Percentiles rank a stretch among this genome's conserved stretches.
phyloP scores from a whole-genome alignment of 1,139 yeast genomes.

The Debaryomycetaceae sp. region DNA sequence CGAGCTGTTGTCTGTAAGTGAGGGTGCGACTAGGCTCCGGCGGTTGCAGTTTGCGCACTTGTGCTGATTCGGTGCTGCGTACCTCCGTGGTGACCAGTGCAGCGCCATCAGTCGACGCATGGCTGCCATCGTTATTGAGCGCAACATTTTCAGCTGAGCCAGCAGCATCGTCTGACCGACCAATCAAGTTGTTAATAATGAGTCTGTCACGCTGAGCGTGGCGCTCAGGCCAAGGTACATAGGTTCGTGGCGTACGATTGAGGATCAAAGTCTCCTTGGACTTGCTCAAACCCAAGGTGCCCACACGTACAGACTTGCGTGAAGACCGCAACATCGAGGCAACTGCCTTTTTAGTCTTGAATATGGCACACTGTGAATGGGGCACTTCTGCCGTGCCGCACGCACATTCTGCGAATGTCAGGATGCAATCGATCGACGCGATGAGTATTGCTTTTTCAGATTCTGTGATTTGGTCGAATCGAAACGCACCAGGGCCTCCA shows the following conservation, averaged over 20 bases:
- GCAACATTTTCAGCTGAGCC: no score
- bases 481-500: conserved; percentile 27
- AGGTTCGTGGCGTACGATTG: conserved; percentile 28
- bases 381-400: conserved; percentile 52
- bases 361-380: conserved; percentile 43
- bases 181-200: conserved; percentile 24
- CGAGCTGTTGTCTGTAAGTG: conserved; percentile 22
- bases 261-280: conserved; percentile 39
- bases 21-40: no score
- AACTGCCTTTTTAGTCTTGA: conserved; percentile 59
- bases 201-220: conserved; percentile 27
- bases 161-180: no score
- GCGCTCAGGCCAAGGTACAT: conserved; percentile 38
- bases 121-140: no score
- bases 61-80: no score
- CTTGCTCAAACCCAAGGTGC: conserved; percentile 32
- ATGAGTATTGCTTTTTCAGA: conserved; percentile 51
- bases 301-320: conserved; percentile 45
- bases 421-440: conserved; percentile 55
- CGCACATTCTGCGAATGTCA: conserved; percentile 58
- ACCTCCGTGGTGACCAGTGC: no score
- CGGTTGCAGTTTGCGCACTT: conserved; percentile 16
- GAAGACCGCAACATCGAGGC: conserved; percentile 55
- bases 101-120: no score
- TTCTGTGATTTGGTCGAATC: conserved; percentile 47